A percentile compares a stretch with the other conserved stretches of the same genome.
Evolutionary conservation across 2,329 filamentous ascomycete genomes (phyloP).

Genomic region (Colletotrichum theobromicola): DNA sequence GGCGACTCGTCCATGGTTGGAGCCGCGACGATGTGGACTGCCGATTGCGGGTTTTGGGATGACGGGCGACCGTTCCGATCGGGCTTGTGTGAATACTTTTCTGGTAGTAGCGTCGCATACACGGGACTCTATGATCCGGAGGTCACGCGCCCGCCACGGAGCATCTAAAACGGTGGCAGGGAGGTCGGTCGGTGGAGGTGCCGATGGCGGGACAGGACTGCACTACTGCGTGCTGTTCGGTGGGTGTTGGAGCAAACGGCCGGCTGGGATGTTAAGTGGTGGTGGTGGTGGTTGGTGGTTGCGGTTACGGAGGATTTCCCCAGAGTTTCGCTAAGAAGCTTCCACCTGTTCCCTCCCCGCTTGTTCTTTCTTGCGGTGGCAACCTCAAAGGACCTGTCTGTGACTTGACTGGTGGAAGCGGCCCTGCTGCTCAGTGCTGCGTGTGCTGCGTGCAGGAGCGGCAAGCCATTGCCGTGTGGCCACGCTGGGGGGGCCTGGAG

Average conservation of each 20-base stretch:
- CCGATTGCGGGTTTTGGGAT: background rate
- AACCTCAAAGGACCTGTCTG: background rate
- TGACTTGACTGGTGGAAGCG: background rate
- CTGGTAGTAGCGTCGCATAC: background rate
- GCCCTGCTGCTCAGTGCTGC: background rate
- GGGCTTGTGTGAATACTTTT: background rate
- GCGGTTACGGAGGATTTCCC: slow-evolving; percentile 13
- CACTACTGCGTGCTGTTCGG: too few species aligned
- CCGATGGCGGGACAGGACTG: background rate
- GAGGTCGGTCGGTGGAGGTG: background rate
- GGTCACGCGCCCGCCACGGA: background rate
- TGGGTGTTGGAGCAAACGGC: background rate
- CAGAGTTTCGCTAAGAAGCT: slow-evolving; percentile 14
- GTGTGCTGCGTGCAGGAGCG: background rate
- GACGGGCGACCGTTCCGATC: background rate
- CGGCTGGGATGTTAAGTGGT: background rate
- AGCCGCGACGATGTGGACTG: background rate
- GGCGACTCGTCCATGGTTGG: slow-evolving; percentile 70
- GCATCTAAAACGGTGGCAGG: background rate
- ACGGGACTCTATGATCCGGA: background rate
- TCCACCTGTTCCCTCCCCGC: slow-evolving; percentile 1
- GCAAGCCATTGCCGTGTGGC: background rate
- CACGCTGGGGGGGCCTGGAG: background rate
- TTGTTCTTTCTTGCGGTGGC: background rate
- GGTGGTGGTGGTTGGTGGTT: background rate